Conservation (phyloP, 306 rosid species). For the Prosopis cineraria region DNA sequence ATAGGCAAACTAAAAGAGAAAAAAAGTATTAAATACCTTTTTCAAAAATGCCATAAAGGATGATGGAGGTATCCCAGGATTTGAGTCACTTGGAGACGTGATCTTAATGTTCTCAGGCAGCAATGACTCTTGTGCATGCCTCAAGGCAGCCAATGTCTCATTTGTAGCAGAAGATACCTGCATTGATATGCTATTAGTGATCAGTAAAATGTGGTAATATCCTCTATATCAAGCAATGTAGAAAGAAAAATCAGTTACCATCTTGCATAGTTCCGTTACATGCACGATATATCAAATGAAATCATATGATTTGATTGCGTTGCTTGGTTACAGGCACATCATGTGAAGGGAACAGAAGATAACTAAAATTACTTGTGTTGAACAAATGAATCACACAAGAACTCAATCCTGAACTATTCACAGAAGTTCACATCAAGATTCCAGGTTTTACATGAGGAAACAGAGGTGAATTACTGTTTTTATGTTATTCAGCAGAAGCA, state of each 20-base stretch:
- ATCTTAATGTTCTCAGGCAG: constrained; percentile 57
- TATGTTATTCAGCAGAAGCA: too few species aligned
- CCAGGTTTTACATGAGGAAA: not conserved
- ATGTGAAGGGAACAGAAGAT: not conserved
- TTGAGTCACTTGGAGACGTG: constrained; percentile 64
- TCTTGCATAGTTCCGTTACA: not conserved
- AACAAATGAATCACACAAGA: not conserved
- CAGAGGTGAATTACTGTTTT: too few species aligned
- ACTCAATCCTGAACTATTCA: not conserved
- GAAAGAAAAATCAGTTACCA: constrained; percentile 7
- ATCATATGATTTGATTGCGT: not conserved
- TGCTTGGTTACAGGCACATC: not conserved
- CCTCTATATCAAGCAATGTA: constrained; percentile 14
- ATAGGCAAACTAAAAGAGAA: not conserved
- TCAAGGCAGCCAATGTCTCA: constrained; percentile 67
- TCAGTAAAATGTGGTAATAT: constrained; percentile 31
- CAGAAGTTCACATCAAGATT: not conserved
- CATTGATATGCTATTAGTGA: constrained; percentile 30
- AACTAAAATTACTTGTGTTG: not conserved
- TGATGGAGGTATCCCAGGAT: constrained; percentile 97
- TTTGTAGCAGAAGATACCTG: constrained; percentile 75
- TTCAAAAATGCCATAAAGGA: constrained; percentile 80
- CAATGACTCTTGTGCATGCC: constrained; percentile 75
- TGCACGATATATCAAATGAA: not conserved
- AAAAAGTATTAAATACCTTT: constrained; percentile 52